Conservation (phyloP, 2,329 filamentous ascomycete species). For the Beauveria medogensis region DNA sequence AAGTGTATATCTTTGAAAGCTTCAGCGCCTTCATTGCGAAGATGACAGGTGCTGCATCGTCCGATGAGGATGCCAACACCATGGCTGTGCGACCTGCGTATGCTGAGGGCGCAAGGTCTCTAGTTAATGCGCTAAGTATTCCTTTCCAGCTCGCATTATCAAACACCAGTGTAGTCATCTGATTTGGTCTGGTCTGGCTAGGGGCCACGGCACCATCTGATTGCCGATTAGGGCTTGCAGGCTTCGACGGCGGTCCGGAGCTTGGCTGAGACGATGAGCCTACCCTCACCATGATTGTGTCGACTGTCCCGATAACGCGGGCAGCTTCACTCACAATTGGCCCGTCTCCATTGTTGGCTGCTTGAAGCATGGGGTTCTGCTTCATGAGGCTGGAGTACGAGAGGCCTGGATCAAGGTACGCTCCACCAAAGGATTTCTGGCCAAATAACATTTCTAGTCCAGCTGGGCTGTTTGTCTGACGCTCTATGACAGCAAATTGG, state of each 20-base stretch:
- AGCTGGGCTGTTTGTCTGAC: constrained; percentile 54
- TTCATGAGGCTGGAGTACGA: constrained; percentile 53
- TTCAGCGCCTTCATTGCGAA: constrained; percentile 70
- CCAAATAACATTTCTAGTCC: constrained; percentile 65
- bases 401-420: constrained; percentile 69
- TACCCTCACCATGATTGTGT: constrained; percentile 63
- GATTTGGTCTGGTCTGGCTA: constrained; percentile 35
- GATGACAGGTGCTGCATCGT: constrained; percentile 70
- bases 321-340: constrained; percentile 66
- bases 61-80: constrained; percentile 62
- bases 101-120: constrained; percentile 74
- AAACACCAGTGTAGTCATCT: constrained; percentile 51
- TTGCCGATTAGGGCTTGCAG: constrained; percentile 38
- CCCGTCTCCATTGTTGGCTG: constrained; percentile 41
- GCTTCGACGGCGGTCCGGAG: constrained; percentile 38
- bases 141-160: constrained; percentile 84
- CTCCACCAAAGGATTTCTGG: constrained; percentile 71
- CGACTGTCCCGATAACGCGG: constrained; percentile 68
- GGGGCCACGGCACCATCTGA: constrained; percentile 19
- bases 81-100: constrained; percentile 70
- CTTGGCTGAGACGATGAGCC: constrained; percentile 28
- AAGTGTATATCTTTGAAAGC: constrained; percentile 73
- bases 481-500: constrained; percentile 66
- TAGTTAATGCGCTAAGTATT: constrained; percentile 70
- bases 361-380: constrained; percentile 41